These are phyloP conservation scores for Candida broadrunensis DNA, from an alignment of 805 yeast genomes.

Conservation along the genomic window DNA sequence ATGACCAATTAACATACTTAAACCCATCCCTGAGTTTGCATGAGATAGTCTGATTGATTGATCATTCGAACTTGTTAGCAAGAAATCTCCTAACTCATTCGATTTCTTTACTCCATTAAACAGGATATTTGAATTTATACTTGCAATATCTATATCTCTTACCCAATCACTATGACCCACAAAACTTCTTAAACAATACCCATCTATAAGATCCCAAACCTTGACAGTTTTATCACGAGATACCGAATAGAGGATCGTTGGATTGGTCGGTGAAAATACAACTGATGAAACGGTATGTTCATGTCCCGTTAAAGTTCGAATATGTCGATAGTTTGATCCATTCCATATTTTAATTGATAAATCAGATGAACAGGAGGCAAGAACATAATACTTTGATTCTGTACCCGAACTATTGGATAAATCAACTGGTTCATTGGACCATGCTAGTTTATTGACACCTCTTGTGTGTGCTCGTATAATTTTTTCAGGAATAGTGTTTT, in stretches of 20 bases:
- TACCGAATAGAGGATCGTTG: constrained; percentile 52
- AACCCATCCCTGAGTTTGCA: constrained; percentile 62
- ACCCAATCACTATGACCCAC: constrained; percentile 91
- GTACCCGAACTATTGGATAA: constrained; percentile 6
- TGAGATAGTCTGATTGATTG: constrained; percentile 69
- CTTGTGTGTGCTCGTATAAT: constrained; percentile 76
- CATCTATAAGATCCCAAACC: constrained; percentile 66
- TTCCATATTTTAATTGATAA: constrained; percentile 71
- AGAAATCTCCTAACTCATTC: constrained; percentile 45
- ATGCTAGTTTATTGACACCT: constrained; percentile 54
- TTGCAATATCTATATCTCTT: constrained; percentile 51
- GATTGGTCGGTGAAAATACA: constrained; percentile 45
- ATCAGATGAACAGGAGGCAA: constrained; percentile 54
- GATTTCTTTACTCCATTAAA: constrained; percentile 7
- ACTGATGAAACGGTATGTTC: constrained; percentile 79
- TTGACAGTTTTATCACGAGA: constrained; percentile 63
- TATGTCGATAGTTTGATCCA: constrained; percentile 46
- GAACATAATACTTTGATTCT: constrained; percentile 17
- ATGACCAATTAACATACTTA: constrained; percentile 71
- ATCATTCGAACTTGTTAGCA: constrained; percentile 77
- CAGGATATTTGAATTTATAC: constrained; percentile 13
- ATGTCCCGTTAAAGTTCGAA: constrained; percentile 75
- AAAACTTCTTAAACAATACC: constrained; percentile 64
- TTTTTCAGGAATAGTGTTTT: constrained; percentile 54
- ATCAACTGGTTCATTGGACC: constrained; percentile 43